These are phyloP conservation scores for Beauveria sp. DNA, from an alignment of 2,329 filamentous ascomycete species.

Conservation along the genomic window DNA sequence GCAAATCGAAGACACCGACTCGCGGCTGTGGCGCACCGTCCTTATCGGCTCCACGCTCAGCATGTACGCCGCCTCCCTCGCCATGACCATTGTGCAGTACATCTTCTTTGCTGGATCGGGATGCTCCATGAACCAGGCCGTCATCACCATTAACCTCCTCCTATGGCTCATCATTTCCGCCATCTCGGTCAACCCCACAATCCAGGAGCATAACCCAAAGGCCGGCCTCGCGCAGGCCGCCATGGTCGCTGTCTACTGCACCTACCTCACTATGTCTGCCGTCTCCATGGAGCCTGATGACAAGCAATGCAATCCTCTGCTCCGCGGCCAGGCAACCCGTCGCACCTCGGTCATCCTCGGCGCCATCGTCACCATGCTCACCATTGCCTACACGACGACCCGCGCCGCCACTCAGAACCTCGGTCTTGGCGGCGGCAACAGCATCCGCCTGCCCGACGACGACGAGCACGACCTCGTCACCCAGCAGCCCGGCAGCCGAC, in stretches of 20 bases:
- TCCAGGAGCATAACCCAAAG: conserved; percentile 88
- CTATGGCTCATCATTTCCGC: conserved; percentile 73
- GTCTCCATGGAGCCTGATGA: conserved; percentile 98
- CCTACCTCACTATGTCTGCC: conserved; percentile 94
- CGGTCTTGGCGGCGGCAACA: conserved; percentile 59
- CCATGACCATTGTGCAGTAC: conserved; percentile 96
- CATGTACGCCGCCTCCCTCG: conserved; percentile 88
- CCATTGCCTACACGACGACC: conserved; percentile 95
- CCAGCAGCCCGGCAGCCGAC: conserved; percentile 69
- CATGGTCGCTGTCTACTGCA: conserved; percentile 97
- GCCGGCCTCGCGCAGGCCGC: conserved; percentile 95
- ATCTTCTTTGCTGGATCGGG: conserved; percentile 79
- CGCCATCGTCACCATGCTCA: conserved; percentile 92
- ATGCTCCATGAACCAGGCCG: conserved; percentile 94
- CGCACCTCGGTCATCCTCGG: conserved; percentile 88
- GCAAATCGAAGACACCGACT: conserved; percentile 87
- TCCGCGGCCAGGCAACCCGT: conserved; percentile 77
- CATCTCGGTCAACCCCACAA: conserved; percentile 79
- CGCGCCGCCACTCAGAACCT: conserved; percentile 88
- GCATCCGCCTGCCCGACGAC: conserved; percentile 55
- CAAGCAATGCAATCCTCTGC: conserved; percentile 85
- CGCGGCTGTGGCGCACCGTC: conserved; percentile 72
- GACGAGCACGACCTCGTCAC: conserved; percentile 86
- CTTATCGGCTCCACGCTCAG: conserved; percentile 85
- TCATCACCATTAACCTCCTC: conserved; percentile 88